phyloP scores from a whole-genome alignment of 148 eudicot genomes.

The Nepenthes gracilis region DNA sequence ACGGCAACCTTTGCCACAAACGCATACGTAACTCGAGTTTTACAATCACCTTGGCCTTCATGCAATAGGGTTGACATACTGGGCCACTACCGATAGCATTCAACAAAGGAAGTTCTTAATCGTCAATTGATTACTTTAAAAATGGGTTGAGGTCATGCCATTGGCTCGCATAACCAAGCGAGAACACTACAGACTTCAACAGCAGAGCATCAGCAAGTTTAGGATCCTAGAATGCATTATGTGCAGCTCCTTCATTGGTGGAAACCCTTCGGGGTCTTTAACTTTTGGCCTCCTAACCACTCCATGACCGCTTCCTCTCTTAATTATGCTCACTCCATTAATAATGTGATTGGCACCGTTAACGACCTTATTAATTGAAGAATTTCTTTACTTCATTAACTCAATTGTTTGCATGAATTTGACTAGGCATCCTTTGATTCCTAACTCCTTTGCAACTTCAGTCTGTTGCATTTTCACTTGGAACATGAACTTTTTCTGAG shows the following conservation, averaged over 20 bases:
- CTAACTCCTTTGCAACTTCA: slow-evolving; percentile 32
- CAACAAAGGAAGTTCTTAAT: no score
- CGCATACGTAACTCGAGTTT: no score
- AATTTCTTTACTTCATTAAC: slow-evolving; percentile 30
- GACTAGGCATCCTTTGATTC: slow-evolving; percentile 36
- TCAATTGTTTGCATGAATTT: slow-evolving; percentile 73
- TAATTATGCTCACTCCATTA: slow-evolving; percentile 56
- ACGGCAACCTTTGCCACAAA: no score
- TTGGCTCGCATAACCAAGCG: no score
- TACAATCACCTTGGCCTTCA: no score
- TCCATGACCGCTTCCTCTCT: slow-evolving; percentile 26
- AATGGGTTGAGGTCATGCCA: no score
- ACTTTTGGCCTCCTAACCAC: slow-evolving; percentile 26
- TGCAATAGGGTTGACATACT: no score
- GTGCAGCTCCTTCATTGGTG: slow-evolving; percentile 53
- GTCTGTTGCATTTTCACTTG: slow-evolving; percentile 44
- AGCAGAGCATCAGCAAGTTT: no score
- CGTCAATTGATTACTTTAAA: no score
- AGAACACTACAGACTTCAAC: no score
- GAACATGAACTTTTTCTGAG: slow-evolving; percentile 16
- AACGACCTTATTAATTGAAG: slow-evolving; percentile 15
- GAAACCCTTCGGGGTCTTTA: slow-evolving; percentile 41
- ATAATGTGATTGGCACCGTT: slow-evolving; percentile 46
- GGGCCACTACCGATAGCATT: no score
- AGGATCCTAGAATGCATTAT: no score